These are phyloP conservation scores for Zizania latifolia DNA, from an alignment of 176 grass and related monocot species.

Conservation along the genomic window DNA sequence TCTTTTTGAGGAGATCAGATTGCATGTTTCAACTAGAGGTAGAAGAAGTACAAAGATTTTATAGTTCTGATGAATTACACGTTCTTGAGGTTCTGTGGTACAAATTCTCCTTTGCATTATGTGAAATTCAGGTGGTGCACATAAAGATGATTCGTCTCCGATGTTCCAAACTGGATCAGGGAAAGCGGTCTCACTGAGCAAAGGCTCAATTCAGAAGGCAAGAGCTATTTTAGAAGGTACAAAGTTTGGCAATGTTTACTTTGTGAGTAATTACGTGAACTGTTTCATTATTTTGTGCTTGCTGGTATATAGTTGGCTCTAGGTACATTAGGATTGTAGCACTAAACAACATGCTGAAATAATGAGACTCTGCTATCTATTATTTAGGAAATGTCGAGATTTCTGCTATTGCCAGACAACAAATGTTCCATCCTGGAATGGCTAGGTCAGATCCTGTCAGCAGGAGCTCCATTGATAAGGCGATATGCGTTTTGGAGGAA, in stretches of 20 bases:
- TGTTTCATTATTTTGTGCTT: constrained; percentile 13
- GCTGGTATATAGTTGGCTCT: neutral
- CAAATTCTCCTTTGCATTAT: neutral
- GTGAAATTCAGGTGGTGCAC: constrained; percentile 15
- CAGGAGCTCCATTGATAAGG: constrained; percentile 44
- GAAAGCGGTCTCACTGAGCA: constrained; percentile 18
- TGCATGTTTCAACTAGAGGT: neutral
- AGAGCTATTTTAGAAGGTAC: constrained; percentile 46
- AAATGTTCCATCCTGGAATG: constrained; percentile 48
- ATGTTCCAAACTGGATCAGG: constrained; percentile 52
- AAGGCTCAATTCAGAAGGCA: constrained; percentile 35
- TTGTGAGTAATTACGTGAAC: neutral
- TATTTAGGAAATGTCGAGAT: constrained; percentile 20
- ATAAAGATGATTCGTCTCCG: neutral
- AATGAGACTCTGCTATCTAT: neutral
- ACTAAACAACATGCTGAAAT: neutral
- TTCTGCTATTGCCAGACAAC: neutral
- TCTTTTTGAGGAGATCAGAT: neutral
- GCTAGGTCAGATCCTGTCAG: constrained; percentile 37
- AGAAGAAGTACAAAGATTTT: neutral
- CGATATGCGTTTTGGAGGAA: constrained; percentile 47
- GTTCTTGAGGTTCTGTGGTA: constrained; percentile 3
- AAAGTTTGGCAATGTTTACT: neutral
- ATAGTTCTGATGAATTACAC: neutral
- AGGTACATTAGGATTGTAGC: neutral